Percentiles rank a stretch among this genome's conserved stretches.
Conservation (phyloP, 2,329 filamentous ascomycete species). For the Escovopsis weberi region DNA sequence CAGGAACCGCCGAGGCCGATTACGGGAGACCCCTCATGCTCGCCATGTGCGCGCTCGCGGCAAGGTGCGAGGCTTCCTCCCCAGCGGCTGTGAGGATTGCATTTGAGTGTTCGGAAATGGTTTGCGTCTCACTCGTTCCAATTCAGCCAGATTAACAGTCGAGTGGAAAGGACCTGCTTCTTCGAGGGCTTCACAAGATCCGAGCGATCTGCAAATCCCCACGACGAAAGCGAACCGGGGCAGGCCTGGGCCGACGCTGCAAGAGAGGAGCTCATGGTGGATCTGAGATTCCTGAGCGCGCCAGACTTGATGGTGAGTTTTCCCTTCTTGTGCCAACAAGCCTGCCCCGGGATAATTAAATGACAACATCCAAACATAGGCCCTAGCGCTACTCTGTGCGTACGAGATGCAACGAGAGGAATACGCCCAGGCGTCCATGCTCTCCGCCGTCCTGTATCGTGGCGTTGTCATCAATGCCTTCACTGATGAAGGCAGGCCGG, state of each 20-base stretch:
- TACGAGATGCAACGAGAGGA: constrained; percentile 11
- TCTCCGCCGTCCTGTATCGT: constrained; percentile 10
- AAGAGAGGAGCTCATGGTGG: background rate
- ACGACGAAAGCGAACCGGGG: background rate
- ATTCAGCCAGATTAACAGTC: no score
- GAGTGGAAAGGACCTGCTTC: no score
- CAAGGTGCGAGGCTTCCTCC: constrained; percentile 6
- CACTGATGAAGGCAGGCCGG: constrained; percentile 1
- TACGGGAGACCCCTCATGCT: constrained; percentile 12
- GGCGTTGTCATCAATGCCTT: constrained; percentile 10
- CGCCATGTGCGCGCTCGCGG: constrained; percentile 12
- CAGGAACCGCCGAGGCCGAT: constrained; percentile 9
- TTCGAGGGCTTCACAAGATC: no score
- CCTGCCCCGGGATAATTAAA: background rate
- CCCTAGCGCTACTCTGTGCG: constrained; percentile 10
- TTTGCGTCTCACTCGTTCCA: no score
- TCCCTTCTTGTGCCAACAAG: background rate
- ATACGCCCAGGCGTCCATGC: constrained; percentile 11
- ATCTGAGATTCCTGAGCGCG: constrained; percentile 2
- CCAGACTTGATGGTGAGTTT: constrained; percentile 10
- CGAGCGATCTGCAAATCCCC: background rate
- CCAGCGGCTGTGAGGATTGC: background rate
- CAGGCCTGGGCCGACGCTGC: background rate
- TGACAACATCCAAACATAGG: constrained; percentile 1
- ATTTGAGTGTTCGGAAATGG: background rate